phyloP scores from a whole-genome alignment of 164 flowering plant genomes.

The Brasenia schreberi region DNA sequence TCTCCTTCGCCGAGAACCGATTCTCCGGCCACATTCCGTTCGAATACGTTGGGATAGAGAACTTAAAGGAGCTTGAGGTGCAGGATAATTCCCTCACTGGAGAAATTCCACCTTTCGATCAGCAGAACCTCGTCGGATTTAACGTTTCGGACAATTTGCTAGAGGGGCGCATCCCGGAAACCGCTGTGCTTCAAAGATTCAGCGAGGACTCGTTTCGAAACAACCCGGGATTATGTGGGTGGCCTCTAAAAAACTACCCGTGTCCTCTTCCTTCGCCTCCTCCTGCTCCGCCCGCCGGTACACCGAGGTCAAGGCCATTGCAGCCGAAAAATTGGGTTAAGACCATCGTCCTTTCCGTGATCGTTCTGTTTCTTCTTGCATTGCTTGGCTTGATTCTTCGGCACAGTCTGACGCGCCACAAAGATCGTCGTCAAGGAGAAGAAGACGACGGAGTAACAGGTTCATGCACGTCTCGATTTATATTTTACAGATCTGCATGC shows the following conservation, averaged over 20 bases:
- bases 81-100: slow-evolving; percentile 6
- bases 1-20: slow-evolving; percentile 3
- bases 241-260: slow-evolving; percentile 19
- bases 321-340: too few relatives aligned
- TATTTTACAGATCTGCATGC: too few relatives aligned
- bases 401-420: too few relatives aligned
- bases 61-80: slow-evolving; percentile 4
- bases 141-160: slow-evolving; percentile 9
- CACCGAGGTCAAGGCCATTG: slow-evolving; percentile 10
- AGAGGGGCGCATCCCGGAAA: slow-evolving; percentile 7
- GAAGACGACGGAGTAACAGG: too few relatives aligned
- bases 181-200: slow-evolving; percentile 26
- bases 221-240: slow-evolving; percentile 40
- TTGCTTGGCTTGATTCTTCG: too few relatives aligned
- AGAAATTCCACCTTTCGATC: slow-evolving; percentile 9
- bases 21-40: slow-evolving; percentile 8
- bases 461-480: too few relatives aligned
- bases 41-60: slow-evolving; percentile 1
- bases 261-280: slow-evolving; percentile 9
- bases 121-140: slow-evolving; percentile 2
- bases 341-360: too few relatives aligned
- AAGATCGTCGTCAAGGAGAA: too few relatives aligned
- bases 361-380: too few relatives aligned
- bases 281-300: slow-evolving; percentile 9
- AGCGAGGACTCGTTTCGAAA: slow-evolving; percentile 23